Conservation (phyloP, 1,139 yeast species). For the Candida sanyaensis region DNA sequence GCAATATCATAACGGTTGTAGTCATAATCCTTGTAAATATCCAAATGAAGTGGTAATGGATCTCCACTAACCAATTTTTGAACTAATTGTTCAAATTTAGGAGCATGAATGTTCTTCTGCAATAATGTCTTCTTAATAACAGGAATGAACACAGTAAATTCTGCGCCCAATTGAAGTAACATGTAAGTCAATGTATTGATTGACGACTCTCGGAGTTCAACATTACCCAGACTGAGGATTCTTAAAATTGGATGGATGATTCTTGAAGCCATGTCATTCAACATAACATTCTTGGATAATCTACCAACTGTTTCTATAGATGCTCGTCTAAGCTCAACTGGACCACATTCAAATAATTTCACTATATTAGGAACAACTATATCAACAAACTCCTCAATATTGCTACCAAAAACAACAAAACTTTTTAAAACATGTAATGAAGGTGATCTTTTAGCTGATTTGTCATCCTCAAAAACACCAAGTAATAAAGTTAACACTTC, state of each 20-base stretch:
- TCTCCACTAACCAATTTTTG: slow-evolving; percentile 82
- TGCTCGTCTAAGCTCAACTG: slow-evolving; percentile 60
- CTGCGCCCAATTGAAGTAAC: slow-evolving; percentile 78
- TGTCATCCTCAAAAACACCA: slow-evolving; percentile 78
- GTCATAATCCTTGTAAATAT: slow-evolving; percentile 69
- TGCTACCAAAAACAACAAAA: slow-evolving; percentile 85
- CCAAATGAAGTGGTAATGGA: slow-evolving; percentile 77
- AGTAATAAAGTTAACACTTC: slow-evolving; percentile 74
- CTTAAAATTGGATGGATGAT: slow-evolving; percentile 85
- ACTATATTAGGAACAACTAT: slow-evolving; percentile 84
- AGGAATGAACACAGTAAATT: slow-evolving; percentile 86
- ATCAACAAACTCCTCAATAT: slow-evolving; percentile 86
- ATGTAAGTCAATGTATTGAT: slow-evolving; percentile 83
- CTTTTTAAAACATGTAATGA: slow-evolving; percentile 80
- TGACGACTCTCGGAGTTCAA: slow-evolving; percentile 63
- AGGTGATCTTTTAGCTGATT: slow-evolving; percentile 60
- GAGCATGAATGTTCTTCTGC: slow-evolving; percentile 65
- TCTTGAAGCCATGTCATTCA: slow-evolving; percentile 88
- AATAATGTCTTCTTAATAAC: slow-evolving; percentile 73
- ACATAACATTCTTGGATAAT: slow-evolving; percentile 67
- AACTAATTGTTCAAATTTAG: slow-evolving; percentile 79
- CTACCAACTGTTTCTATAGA: slow-evolving; percentile 88
- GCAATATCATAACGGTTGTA: slow-evolving; percentile 56
- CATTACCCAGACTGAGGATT: slow-evolving; percentile 58
- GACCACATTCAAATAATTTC: slow-evolving; percentile 72